Conservation (phyloP, 345 rosid genomes). For the Moricandia arvensis region DNA sequence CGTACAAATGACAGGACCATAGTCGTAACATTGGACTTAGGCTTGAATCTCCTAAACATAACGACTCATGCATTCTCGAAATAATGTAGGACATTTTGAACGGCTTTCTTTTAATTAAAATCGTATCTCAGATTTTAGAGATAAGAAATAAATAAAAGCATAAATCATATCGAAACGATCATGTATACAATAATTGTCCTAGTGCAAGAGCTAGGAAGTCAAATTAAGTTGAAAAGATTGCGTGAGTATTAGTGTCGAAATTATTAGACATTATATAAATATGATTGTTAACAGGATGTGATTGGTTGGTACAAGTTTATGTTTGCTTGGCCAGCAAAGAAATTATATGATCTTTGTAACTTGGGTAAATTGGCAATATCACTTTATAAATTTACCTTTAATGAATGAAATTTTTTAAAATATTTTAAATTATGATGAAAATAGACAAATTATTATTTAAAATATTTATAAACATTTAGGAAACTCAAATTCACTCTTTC, state of each 20-base stretch:
- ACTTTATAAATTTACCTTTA: no score
- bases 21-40: not conserved
- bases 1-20: no score
- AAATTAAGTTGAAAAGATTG: constrained; percentile 10
- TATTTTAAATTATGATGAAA: no score
- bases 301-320: constrained; percentile 20
- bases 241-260: constrained; percentile 14
- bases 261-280: constrained; percentile 20
- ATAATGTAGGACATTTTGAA: not conserved
- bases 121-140: not conserved
- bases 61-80: not conserved
- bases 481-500: no score
- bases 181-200: not conserved
- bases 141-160: not conserved
- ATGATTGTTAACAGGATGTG: not conserved
- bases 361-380: no score
- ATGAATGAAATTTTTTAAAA: no score
- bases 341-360: not conserved
- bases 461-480: no score
- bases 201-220: not conserved
- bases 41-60: not conserved
- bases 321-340: constrained; percentile 29
- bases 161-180: not conserved
- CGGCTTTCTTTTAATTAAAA: not conserved
- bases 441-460: no score